These are phyloP conservation scores for Tolypocladium tropicale DNA, from an alignment of 2,329 filamentous ascomycete genomes.

Conservation along the genomic window DNA sequence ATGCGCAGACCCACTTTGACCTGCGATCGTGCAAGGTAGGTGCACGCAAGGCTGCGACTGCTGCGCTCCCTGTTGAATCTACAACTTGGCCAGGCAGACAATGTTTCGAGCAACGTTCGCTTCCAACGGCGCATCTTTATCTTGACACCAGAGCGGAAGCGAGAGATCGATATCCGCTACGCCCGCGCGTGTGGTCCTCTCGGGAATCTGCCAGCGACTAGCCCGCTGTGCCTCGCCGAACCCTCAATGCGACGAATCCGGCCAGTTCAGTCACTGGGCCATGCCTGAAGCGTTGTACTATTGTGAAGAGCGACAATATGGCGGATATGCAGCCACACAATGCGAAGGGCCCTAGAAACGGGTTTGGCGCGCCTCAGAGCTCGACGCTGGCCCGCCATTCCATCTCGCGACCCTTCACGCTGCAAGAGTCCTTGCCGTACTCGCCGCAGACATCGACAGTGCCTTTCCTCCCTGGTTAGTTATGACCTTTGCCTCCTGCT, in stretches of 20 bases:
- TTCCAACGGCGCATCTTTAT: background rate
- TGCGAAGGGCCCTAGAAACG: slow-evolving; percentile 23
- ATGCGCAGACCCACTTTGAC: background rate
- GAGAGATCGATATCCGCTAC: background rate
- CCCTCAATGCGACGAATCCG: slow-evolving; percentile 15
- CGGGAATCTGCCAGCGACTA: background rate
- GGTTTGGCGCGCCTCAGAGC: slow-evolving; percentile 15
- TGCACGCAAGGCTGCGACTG: slow-evolving; percentile 7
- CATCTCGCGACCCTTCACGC: slow-evolving; percentile 41
- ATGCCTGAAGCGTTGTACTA: slow-evolving; percentile 18
- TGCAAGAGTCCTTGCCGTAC: slow-evolving; percentile 71
- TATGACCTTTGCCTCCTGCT: background rate
- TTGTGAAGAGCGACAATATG: slow-evolving; percentile 17
- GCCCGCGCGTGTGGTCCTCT: background rate
- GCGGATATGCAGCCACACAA: slow-evolving; percentile 19
- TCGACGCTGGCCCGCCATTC: slow-evolving; percentile 12
- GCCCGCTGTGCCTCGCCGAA: slow-evolving; percentile 1
- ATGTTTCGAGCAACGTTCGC: background rate
- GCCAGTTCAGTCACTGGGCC: slow-evolving; percentile 16
- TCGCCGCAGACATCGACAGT: slow-evolving; percentile 73
- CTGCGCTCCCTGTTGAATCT: background rate
- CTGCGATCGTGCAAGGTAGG: slow-evolving; percentile 1
- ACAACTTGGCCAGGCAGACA: background rate
- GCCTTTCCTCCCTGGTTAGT: slow-evolving; percentile 64
- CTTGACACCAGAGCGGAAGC: background rate